A percentile compares a stretch with the other conserved stretches of the same genome.
These are phyloP conservation scores for Globisporangium splendens DNA, from an alignment of 352 stramenopile genomes.

Conservation along the genomic window DNA sequence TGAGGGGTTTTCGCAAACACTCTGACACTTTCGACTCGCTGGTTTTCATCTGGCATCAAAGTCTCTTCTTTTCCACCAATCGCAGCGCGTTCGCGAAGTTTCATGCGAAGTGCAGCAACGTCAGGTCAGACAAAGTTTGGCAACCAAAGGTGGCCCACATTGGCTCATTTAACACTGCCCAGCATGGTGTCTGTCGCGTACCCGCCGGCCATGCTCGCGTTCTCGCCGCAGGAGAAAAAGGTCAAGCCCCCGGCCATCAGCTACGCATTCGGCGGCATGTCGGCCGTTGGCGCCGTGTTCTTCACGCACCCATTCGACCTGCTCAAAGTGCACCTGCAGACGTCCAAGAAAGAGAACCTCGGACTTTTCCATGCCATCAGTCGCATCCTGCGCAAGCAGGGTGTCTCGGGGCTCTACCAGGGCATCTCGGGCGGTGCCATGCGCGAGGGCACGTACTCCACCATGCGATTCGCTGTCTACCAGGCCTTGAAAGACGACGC, in stretches of 20 bases:
- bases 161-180: background rate
- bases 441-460: slow-evolving; percentile 83
- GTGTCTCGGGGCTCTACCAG: slow-evolving; percentile 69
- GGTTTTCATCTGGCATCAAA: background rate
- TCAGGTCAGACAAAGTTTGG: background rate
- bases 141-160: background rate
- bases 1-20: background rate
- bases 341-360: slow-evolving; percentile 71
- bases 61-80: background rate
- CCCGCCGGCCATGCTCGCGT: background rate
- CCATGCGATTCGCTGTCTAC: slow-evolving; percentile 81
- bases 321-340: slow-evolving; percentile 82
- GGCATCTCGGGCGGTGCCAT: slow-evolving; percentile 76
- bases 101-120: background rate
- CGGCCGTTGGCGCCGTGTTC: slow-evolving; percentile 78
- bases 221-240: slow-evolving; percentile 6
- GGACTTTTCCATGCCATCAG: slow-evolving; percentile 43
- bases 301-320: slow-evolving; percentile 86
- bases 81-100: background rate
- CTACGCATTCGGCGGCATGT: slow-evolving; percentile 73
- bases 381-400: slow-evolving; percentile 61
- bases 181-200: background rate
- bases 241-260: slow-evolving; percentile 46
- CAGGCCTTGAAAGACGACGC: slow-evolving; percentile 81
- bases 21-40: background rate